These are phyloP conservation scores for Scheffersomyces insectosa DNA, from an alignment of 1,139 yeast species.

Conservation along the genomic window DNA sequence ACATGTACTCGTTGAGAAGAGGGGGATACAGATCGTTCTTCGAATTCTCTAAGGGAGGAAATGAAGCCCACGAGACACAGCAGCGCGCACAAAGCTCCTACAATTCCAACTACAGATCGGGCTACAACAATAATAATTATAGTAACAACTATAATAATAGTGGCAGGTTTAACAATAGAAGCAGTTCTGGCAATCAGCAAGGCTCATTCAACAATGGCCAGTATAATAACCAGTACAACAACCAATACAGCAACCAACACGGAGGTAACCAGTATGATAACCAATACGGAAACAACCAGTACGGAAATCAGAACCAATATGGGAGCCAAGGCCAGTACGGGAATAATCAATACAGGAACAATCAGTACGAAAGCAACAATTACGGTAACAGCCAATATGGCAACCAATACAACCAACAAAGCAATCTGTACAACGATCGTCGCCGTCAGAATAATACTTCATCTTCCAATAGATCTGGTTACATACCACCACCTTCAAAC, in stretches of 20 bases:
- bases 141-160: conserved; percentile 3
- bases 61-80: conserved; percentile 12
- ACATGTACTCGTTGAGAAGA: conserved; percentile 36
- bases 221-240: not conserved
- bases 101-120: conserved; percentile 8
- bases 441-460: not conserved
- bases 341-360: conserved; percentile 5
- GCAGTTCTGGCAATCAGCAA: conserved; percentile 1
- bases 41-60: conserved; percentile 10
- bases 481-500: too few species aligned
- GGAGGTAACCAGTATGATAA: conserved; percentile 9
- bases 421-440: conserved; percentile 6
- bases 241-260: conserved; percentile 3
- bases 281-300: conserved; percentile 9
- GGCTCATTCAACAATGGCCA: conserved; percentile 1
- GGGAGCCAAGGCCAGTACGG: conserved; percentile 9
- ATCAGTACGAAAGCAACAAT: conserved; percentile 3
- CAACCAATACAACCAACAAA: conserved; percentile 6
- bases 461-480: too few species aligned
- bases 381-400: conserved; percentile 8
- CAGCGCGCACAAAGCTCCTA: conserved; percentile 6
- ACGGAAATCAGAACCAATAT: conserved; percentile 3
- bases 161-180: not conserved
- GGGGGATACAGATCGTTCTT: conserved; percentile 45
- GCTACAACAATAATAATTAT: conserved; percentile 3